phyloP scores from a whole-genome alignment of 1,284 basidiomycete species.

The Naganishia albida region DNA sequence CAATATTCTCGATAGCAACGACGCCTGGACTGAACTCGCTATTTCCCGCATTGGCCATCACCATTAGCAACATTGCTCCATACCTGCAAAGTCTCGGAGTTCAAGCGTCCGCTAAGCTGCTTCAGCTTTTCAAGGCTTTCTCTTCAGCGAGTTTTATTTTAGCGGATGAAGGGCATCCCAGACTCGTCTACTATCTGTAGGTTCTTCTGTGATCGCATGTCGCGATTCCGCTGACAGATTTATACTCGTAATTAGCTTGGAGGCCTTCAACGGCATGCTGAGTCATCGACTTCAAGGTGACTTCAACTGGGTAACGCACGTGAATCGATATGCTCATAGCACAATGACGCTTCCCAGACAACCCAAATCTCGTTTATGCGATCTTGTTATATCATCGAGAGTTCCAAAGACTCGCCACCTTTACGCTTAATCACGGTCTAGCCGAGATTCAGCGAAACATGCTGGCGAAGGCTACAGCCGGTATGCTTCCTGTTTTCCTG shows the following conservation, averaged over 20 bases:
- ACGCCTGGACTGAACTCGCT: constrained; percentile 81
- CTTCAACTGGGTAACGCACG: constrained; percentile 13
- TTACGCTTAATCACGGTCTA: constrained; percentile 78
- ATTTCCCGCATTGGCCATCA: constrained; percentile 89
- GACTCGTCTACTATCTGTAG: constrained; percentile 85
- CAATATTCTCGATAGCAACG: constrained; percentile 84
- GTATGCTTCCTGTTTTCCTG: constrained; percentile 37
- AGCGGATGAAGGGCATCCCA: constrained; percentile 88
- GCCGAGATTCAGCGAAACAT: constrained; percentile 77
- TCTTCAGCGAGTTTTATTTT: constrained; percentile 84
- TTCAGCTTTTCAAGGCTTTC: constrained; percentile 87
- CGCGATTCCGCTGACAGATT: background rate
- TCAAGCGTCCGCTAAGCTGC: constrained; percentile 74
- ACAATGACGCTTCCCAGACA: constrained; percentile 59
- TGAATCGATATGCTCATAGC: background rate
- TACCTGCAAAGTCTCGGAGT: constrained; percentile 79
- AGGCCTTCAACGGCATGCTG: constrained; percentile 84
- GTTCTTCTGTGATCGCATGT: constrained; percentile 33
- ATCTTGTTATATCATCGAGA: constrained; percentile 76
- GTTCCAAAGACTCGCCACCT: constrained; percentile 84
- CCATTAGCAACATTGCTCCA: constrained; percentile 82
- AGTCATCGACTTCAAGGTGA: constrained; percentile 59
- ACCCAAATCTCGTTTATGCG: constrained; percentile 84
- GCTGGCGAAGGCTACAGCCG: constrained; percentile 64
- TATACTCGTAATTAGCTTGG: constrained; percentile 56